Evolutionary conservation across 768 basidiomycete genomes (phyloP).

Genomic region (Chalciporus pseudorubinellus): DNA sequence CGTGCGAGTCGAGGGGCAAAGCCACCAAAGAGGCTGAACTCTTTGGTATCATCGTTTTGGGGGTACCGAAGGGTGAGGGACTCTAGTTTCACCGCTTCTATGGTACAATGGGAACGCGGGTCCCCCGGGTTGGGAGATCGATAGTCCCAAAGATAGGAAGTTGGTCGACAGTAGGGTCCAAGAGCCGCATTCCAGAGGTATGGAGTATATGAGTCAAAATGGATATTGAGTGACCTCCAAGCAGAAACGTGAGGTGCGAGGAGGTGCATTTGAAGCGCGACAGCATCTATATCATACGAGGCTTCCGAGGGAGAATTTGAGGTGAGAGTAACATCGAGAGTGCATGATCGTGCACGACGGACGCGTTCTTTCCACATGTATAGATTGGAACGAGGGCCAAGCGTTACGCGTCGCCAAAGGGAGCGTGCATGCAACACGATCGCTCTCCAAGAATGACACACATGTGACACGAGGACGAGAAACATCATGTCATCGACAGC

Average conservation of each 20-base stretch:
- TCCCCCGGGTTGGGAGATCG: conserved; percentile 11
- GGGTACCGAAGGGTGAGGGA: conserved; percentile 58
- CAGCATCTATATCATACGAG: conserved; percentile 36
- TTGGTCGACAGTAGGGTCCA: conserved; percentile 46
- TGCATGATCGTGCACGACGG: conserved; percentile 54
- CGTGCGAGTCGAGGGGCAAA: conserved; percentile 54
- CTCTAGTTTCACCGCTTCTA: conserved; percentile 45
- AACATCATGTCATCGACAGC: conserved; percentile 55
- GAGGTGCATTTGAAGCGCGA: conserved; percentile 62
- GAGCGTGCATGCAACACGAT: conserved; percentile 57
- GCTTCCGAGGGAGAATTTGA: conserved; percentile 28
- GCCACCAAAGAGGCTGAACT: conserved; percentile 63
- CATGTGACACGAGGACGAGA: conserved; percentile 63
- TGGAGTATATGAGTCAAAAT: conserved; percentile 53
- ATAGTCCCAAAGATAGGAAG: conserved; percentile 24
- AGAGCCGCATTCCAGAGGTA: conserved; percentile 70
- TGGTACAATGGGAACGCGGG: conserved; percentile 16
- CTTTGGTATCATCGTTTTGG: conserved; percentile 66
- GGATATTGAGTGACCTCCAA: conserved; percentile 62
- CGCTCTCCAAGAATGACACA: conserved; percentile 63
- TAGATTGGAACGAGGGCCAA: conserved; percentile 41
- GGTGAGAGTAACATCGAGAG: conserved; percentile 58
- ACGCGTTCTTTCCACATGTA: conserved; percentile 66
- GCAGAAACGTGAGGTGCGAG: conserved; percentile 46
- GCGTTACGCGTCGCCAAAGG: conserved; percentile 61